A percentile compares a stretch with the other conserved stretches of the same genome.
Conservation (phyloP, 805 yeast species). For the Clavispora phyllophila region DNA sequence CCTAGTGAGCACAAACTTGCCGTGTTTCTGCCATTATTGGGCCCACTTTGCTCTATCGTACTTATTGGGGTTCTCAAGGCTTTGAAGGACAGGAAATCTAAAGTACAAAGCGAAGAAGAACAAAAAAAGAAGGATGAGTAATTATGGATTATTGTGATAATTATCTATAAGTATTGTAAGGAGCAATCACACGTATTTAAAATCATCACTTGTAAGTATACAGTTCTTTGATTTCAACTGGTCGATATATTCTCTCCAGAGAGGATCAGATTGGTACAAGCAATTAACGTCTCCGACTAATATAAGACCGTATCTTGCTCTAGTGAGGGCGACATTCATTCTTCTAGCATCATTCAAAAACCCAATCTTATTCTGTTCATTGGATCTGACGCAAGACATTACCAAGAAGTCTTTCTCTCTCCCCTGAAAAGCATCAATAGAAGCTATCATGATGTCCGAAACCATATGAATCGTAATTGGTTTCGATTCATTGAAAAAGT, state of each 20-base stretch:
- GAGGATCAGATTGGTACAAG: slow-evolving; percentile 8
- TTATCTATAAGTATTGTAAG: too few relatives aligned
- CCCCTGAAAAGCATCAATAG: slow-evolving; percentile 56
- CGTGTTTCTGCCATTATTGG: slow-evolving; percentile 83
- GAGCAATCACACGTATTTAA: slow-evolving; percentile 3
- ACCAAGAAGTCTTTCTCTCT: slow-evolving; percentile 51
- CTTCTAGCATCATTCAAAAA: slow-evolving; percentile 82
- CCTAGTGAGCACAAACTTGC: slow-evolving; percentile 96
- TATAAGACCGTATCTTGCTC: slow-evolving; percentile 79
- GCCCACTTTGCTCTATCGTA: slow-evolving; percentile 73
- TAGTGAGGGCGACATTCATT: slow-evolving; percentile 81
- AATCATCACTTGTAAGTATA: slow-evolving; percentile 5
- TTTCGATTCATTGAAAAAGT: slow-evolving; percentile 40
- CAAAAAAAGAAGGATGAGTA: slow-evolving; percentile 2
- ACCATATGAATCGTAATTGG: slow-evolving; percentile 47
- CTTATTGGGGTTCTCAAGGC: slow-evolving; percentile 46
- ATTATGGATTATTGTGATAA: background rate
- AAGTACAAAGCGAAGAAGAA: slow-evolving; percentile 11
- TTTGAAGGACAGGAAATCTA: slow-evolving; percentile 31
- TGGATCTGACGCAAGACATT: slow-evolving; percentile 57
- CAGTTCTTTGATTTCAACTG: slow-evolving; percentile 10
- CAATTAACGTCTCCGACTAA: slow-evolving; percentile 15
- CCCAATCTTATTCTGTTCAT: slow-evolving; percentile 69
- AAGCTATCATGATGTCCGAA: slow-evolving; percentile 39
- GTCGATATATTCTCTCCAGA: slow-evolving; percentile 15